A percentile compares a stretch with the other conserved stretches of the same genome.
Conservation (phyloP, 164 flowering plant genomes). For the Warburgia ugandensis region DNA sequence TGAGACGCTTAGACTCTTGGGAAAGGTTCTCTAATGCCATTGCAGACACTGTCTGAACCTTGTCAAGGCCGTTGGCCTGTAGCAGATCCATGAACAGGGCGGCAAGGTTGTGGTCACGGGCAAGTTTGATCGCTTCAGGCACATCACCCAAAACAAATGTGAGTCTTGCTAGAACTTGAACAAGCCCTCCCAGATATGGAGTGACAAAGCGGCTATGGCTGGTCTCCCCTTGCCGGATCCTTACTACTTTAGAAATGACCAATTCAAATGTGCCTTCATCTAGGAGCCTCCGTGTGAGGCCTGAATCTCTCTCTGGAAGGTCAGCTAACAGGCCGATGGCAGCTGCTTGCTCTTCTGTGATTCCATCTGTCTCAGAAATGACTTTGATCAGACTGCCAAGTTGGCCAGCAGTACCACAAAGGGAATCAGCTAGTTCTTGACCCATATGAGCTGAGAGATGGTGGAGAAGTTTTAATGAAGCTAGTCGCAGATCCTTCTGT, state of each 20-base stretch:
- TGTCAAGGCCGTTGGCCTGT: constrained; percentile 74
- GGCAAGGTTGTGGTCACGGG: constrained; percentile 60
- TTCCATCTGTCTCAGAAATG: constrained; percentile 53
- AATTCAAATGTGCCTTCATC: constrained; percentile 66
- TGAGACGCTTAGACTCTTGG: constrained; percentile 53
- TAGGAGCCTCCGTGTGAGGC: constrained; percentile 65
- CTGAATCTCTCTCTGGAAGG: constrained; percentile 78
- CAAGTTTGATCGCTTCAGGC: constrained; percentile 46
- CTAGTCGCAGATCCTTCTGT: constrained; percentile 73
- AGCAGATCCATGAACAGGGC: constrained; percentile 64
- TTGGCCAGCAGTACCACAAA: constrained; percentile 75
- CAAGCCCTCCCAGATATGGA: constrained; percentile 85
- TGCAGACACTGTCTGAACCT: constrained; percentile 85
- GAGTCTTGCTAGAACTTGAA: constrained; percentile 64
- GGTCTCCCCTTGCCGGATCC: constrained; percentile 61
- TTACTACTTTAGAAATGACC: constrained; percentile 35
- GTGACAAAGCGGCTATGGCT: constrained; percentile 70
- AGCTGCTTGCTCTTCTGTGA: constrained; percentile 88
- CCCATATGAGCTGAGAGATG: constrained; percentile 85
- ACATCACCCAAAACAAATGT: constrained; percentile 63
- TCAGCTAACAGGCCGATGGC: constrained; percentile 82
- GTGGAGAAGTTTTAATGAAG: constrained; percentile 74
- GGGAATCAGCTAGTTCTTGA: constrained; percentile 70
- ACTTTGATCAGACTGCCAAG: constrained; percentile 60
- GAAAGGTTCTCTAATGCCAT: constrained; percentile 79